Conservation (phyloP, 129 eudicot genomes). For the Lonicera japonica region DNA sequence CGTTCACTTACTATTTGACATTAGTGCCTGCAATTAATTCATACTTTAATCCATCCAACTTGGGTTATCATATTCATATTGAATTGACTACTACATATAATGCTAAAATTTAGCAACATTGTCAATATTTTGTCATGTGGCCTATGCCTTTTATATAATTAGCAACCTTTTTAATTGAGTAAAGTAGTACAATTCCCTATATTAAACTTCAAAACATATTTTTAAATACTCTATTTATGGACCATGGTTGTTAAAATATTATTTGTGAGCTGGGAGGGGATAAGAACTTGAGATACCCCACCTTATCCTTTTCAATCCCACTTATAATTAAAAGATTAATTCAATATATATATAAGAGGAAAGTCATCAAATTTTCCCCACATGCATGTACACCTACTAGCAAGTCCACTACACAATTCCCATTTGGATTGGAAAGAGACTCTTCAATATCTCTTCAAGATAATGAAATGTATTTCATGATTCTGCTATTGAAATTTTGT, state of each 20-base stretch:
- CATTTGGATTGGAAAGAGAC: not conserved
- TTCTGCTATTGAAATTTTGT: not conserved
- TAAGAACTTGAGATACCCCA: not conserved
- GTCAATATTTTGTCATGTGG: no score
- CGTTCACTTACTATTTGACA: no score
- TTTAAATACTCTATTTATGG: not conserved
- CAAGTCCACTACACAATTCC: not conserved
- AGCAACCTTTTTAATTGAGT: no score
- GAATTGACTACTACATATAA: no score
- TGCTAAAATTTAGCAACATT: no score
- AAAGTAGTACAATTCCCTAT: no score
- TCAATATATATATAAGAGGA: not conserved
- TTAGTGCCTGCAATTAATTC: no score
- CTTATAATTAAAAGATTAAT: not conserved
- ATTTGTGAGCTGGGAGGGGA: not conserved
- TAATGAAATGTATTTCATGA: not conserved
- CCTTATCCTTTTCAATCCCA: not conserved
- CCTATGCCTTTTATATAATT: no score
- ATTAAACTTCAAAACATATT: no score
- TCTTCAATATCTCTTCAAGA: not conserved
- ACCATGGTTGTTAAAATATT: not conserved
- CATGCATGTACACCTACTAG: no score
- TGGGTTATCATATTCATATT: no score
- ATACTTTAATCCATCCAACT: no score
- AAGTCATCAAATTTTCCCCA: not conserved